phyloP scores from a whole-genome alignment of 1,284 basidiomycete genomes.

The Fistulinella cinereoalba region DNA sequence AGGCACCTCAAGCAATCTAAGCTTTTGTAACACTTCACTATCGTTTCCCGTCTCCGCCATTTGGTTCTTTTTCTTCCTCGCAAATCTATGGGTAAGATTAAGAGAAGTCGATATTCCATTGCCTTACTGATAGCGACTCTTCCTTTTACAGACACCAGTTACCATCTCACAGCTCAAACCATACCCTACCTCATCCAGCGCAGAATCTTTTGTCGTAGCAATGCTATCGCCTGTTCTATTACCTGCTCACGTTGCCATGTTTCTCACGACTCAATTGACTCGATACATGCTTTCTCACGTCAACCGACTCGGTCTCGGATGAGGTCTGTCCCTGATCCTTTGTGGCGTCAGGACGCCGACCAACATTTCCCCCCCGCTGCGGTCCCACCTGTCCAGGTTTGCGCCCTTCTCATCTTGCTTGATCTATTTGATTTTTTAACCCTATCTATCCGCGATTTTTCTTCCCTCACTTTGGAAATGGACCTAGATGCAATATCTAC shows the following conservation, averaged over 20 bases:
- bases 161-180: neutral
- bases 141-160: slow-evolving; percentile 2
- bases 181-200: slow-evolving; percentile 8
- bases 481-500: slow-evolving; percentile 21
- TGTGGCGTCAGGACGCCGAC: neutral
- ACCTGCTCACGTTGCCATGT: slow-evolving; percentile 9
- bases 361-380: neutral
- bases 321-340: neutral
- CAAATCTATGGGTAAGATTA: slow-evolving; percentile 8
- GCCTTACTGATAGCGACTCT: slow-evolving; percentile 2
- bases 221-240: slow-evolving; percentile 13
- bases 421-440: slow-evolving; percentile 7
- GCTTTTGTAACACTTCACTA: slow-evolving; percentile 39
- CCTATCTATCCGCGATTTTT: slow-evolving; percentile 1
- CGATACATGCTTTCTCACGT: slow-evolving; percentile 3
- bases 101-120: neutral
- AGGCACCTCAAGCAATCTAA: slow-evolving; percentile 53
- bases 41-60: too few relatives aligned
- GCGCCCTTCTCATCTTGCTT: neutral
- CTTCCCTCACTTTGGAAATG: slow-evolving; percentile 6
- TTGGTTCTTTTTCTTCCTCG: neutral
- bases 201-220: slow-evolving; percentile 9
- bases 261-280: slow-evolving; percentile 5
- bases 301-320: neutral
- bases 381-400: neutral